These are phyloP conservation scores for Eimeria sp. DNA, from an alignment of 169 alveolate genomes.

Conservation along the genomic window DNA sequence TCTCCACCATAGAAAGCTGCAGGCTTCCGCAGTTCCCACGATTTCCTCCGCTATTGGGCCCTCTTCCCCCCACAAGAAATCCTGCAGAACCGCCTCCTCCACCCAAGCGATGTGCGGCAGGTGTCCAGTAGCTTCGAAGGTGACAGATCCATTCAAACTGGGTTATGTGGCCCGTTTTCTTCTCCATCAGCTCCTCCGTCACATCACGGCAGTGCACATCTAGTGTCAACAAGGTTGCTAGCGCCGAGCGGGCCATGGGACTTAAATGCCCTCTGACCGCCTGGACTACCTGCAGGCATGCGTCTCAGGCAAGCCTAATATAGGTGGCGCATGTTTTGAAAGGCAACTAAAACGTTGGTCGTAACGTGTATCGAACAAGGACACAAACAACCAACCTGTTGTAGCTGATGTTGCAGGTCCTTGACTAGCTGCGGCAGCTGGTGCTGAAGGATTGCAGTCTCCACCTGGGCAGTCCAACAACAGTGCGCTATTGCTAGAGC, in stretches of 20 bases:
- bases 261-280: conserved; percentile 90
- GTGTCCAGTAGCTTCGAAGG: conserved; percentile 92
- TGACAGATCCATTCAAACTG: conserved; percentile 96
- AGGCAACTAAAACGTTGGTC: not conserved
- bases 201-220: conserved; percentile 94
- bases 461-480: conserved; percentile 75
- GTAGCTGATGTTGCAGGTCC: conserved; percentile 65
- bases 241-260: conserved; percentile 86
- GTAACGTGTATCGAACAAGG: not conserved
- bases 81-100: conserved; percentile 55
- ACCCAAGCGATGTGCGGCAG: conserved; percentile 56
- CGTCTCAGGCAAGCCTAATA: not conserved
- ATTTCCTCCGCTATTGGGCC: conserved; percentile 9
- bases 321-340: not conserved
- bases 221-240: conserved; percentile 90
- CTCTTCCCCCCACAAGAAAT: conserved; percentile 5
- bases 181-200: conserved; percentile 86
- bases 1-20: conserved; percentile 89
- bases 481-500: conserved; percentile 77
- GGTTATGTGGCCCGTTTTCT: conserved; percentile 83
- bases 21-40: conserved; percentile 84
- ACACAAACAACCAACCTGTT: conserved; percentile 17
- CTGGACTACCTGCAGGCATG: conserved; percentile 84
- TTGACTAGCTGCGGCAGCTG: conserved; percentile 75
- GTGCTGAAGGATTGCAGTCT: conserved; percentile 73